Conservation (phyloP, 495 filamentous ascomycete species). For the Opeltia flavorubescens region DNA sequence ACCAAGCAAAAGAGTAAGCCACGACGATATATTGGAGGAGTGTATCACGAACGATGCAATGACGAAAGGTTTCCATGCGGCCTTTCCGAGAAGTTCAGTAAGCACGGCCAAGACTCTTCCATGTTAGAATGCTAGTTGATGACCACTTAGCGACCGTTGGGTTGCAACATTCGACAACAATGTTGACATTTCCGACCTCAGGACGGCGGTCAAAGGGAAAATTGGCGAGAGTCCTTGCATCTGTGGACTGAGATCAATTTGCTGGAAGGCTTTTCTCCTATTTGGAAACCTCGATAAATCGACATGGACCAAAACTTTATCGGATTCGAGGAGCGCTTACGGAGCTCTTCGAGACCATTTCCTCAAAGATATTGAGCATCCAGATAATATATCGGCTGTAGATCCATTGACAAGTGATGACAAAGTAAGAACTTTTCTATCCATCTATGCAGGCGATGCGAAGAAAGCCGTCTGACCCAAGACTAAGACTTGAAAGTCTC, state of each 20-base stretch:
- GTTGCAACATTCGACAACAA: constrained; percentile 46
- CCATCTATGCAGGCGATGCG: constrained; percentile 4
- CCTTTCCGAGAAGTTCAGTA: constrained; percentile 50
- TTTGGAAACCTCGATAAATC: constrained; percentile 53
- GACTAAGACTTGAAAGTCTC: constrained; percentile 51
- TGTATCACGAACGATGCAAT: too few relatives aligned
- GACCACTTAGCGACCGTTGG: constrained; percentile 42
- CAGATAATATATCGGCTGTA: constrained; percentile 55
- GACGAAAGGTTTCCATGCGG: constrained; percentile 33
- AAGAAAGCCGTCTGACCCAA: constrained; percentile 21
- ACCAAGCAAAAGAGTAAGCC: too few relatives aligned
- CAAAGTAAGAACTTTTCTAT: constrained; percentile 40
- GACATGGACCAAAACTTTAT: constrained; percentile 53
- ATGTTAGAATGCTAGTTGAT: neutral
- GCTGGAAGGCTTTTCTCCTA: constrained; percentile 88
- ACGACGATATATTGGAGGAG: too few relatives aligned
- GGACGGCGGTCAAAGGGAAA: constrained; percentile 44
- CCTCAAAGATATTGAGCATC: constrained; percentile 65
- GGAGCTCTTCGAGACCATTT: constrained; percentile 55
- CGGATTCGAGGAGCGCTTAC: constrained; percentile 61
- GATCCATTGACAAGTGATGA: constrained; percentile 84
- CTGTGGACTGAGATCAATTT: constrained; percentile 69
- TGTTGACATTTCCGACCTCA: constrained; percentile 47
- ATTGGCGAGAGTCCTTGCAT: constrained; percentile 46
- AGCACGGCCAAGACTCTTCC: constrained; percentile 4